phyloP scores from a whole-genome alignment of 2,329 filamentous ascomycete genomes.

The Clonostachys solani region DNA sequence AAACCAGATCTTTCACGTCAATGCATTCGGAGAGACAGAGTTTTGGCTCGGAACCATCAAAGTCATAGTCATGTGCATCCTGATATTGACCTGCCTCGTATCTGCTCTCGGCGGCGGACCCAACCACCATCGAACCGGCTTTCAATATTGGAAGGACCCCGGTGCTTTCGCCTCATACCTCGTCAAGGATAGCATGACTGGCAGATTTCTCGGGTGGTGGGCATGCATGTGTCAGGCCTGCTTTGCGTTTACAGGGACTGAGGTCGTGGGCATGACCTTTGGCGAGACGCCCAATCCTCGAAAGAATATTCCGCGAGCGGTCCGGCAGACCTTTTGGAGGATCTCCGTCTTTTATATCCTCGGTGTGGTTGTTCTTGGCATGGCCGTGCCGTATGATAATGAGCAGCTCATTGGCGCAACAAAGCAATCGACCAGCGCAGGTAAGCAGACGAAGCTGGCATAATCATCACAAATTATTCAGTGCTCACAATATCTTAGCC shows the following conservation, averaged over 20 bases:
- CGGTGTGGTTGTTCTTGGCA: conserved; percentile 12
- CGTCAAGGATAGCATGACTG: conserved; percentile 19
- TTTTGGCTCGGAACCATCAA: conserved; percentile 78
- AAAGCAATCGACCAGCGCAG: conserved; percentile 8
- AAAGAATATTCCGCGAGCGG: conserved; percentile 12
- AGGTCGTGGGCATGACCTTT: conserved; percentile 9
- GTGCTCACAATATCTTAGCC: not conserved
- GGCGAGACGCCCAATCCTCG: conserved; percentile 15
- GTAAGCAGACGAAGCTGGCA: conserved; percentile 2
- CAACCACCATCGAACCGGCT: conserved; percentile 28
- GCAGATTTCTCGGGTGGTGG: conserved; percentile 34
- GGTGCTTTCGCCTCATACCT: conserved; percentile 34
- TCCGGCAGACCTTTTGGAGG: conserved; percentile 16
- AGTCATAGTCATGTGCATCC: conserved; percentile 56
- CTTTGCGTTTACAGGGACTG: conserved; percentile 17
- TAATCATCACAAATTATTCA: not conserved
- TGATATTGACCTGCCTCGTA: conserved; percentile 14
- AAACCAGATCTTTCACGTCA: conserved; percentile 70
- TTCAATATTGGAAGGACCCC: conserved; percentile 36
- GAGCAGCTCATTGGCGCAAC: conserved; percentile 20
- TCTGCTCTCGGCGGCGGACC: conserved; percentile 33
- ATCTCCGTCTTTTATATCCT: conserved; percentile 16
- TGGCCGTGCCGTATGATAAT: conserved; percentile 16
- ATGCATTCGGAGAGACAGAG: conserved; percentile 72
- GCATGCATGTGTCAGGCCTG: conserved; percentile 29